phyloP scores from a whole-genome alignment of 2,329 filamentous ascomycete genomes.

The Aulographum hederae region DNA sequence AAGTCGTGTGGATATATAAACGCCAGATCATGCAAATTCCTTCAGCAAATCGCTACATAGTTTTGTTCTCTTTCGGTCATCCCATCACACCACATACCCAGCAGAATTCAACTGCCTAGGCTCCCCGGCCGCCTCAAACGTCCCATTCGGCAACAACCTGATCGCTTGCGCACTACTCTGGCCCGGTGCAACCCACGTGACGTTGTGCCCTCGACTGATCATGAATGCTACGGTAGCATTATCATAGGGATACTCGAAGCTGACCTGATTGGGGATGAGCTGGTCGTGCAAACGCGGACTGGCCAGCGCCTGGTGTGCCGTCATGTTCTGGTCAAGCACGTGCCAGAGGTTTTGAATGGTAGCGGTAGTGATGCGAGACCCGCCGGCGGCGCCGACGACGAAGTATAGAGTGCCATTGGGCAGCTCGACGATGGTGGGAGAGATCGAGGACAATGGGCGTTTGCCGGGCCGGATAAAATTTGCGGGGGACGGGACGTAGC shows the following conservation, averaged over 20 bases:
- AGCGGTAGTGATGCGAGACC: slow-evolving; percentile 65
- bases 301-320: slow-evolving; percentile 41
- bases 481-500: slow-evolving; percentile 58
- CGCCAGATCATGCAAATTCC: too few relatives aligned
- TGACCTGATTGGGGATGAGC: slow-evolving; percentile 49
- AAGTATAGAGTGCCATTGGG: slow-evolving; percentile 48
- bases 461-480: slow-evolving; percentile 75
- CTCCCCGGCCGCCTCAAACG: slow-evolving; percentile 63
- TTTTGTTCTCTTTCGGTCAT: too few relatives aligned
- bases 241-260: slow-evolving; percentile 52
- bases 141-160: slow-evolving; percentile 39
- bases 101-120: slow-evolving; percentile 19
- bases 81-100: too few relatives aligned
- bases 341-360: slow-evolving; percentile 60
- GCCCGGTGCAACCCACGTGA: slow-evolving; percentile 47
- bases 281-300: slow-evolving; percentile 65
- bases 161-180: slow-evolving; percentile 57
- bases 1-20: too few relatives aligned
- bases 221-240: slow-evolving; percentile 46
- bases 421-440: slow-evolving; percentile 58
- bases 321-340: slow-evolving; percentile 47
- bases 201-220: slow-evolving; percentile 41
- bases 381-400: slow-evolving; percentile 59
- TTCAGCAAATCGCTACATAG: too few relatives aligned
- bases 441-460: slow-evolving; percentile 66